Percentiles rank a stretch among this genome's conserved stretches.
phyloP scores from a whole-genome alignment of 805 yeast genomes.

The Starmerella gropengiesseri region DNA sequence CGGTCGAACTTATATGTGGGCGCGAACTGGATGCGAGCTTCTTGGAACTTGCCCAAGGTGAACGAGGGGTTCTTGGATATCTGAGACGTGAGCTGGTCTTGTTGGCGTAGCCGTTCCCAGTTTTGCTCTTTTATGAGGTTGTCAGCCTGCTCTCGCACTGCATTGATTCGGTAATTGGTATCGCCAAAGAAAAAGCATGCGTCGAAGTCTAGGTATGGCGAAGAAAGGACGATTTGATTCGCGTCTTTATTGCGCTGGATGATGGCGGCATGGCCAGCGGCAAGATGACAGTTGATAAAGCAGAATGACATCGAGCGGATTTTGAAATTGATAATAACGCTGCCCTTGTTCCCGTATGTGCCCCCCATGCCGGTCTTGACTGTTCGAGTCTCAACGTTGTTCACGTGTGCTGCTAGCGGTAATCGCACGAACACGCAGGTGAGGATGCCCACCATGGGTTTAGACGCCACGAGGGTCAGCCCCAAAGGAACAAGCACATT shows the following conservation, averaged over 20 bases:
- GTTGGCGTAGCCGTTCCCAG: slow-evolving; percentile 44
- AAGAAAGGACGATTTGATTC: slow-evolving; percentile 47
- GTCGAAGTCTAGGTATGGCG: slow-evolving; percentile 59
- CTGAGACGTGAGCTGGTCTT: slow-evolving; percentile 71
- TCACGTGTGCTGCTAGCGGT: slow-evolving; percentile 40
- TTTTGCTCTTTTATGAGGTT: slow-evolving; percentile 39
- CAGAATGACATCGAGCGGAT: slow-evolving; percentile 62
- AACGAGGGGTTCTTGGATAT: slow-evolving; percentile 57
- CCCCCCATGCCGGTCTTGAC: slow-evolving; percentile 95
- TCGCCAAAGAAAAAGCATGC: slow-evolving; percentile 87
- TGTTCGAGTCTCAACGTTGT: slow-evolving; percentile 55
- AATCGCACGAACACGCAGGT: slow-evolving; percentile 56
- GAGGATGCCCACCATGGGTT: slow-evolving; percentile 78
- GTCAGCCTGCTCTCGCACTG: slow-evolving; percentile 62
- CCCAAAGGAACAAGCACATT: slow-evolving; percentile 23
- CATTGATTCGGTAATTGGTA: slow-evolving; percentile 71
- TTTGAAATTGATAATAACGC: slow-evolving; percentile 56
- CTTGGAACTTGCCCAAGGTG: slow-evolving; percentile 65
- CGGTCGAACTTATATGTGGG: slow-evolving; percentile 95
- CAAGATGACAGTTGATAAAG: slow-evolving; percentile 76
- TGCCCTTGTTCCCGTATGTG: slow-evolving; percentile 66
- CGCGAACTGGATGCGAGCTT: slow-evolving; percentile 63
- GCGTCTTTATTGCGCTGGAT: slow-evolving; percentile 82
- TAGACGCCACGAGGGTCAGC: slow-evolving; percentile 55
- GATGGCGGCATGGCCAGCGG: slow-evolving; percentile 77